These are phyloP conservation scores for Cytauxzoon felis DNA, from an alignment of 169 alveolate species.

Conservation along the genomic window DNA sequence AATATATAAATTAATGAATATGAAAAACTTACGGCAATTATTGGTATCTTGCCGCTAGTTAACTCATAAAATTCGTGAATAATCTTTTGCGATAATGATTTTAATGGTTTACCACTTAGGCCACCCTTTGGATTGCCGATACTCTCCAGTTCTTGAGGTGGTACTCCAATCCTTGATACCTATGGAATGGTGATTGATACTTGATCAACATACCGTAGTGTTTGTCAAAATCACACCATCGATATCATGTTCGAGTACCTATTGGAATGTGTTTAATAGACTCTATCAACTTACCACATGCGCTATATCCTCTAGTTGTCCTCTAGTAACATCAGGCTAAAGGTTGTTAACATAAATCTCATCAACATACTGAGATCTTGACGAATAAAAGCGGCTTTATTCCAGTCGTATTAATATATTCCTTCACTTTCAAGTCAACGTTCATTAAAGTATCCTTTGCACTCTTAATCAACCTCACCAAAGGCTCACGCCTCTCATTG, in stretches of 20 bases:
- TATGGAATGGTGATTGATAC: not conserved
- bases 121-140: constrained; percentile 71
- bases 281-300: constrained; percentile 51
- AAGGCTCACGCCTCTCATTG: constrained; percentile 66
- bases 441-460: constrained; percentile 60
- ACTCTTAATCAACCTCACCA: constrained; percentile 56
- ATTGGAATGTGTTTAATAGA: not conserved
- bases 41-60: constrained; percentile 75
- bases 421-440: constrained; percentile 21
- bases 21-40: constrained; percentile 73
- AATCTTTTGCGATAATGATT: constrained; percentile 66
- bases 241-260: constrained; percentile 68
- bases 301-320: constrained; percentile 76
- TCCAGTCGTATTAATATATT: constrained; percentile 42
- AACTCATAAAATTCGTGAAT: constrained; percentile 76
- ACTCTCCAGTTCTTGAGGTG: constrained; percentile 7
- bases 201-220: constrained; percentile 70
- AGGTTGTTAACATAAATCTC: not conserved
- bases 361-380: constrained; percentile 48
- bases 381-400: constrained; percentile 42
- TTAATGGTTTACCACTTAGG: constrained; percentile 77
- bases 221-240: constrained; percentile 82
- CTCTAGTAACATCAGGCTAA: constrained; percentile 76
- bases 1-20: not conserved
- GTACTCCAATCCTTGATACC: constrained; percentile 26